Percentiles rank a stretch among this genome's conserved stretches.
These are phyloP conservation scores for Tulasnella sp. DNA, from an alignment of 768 basidiomycete species.

Conservation along the genomic window DNA sequence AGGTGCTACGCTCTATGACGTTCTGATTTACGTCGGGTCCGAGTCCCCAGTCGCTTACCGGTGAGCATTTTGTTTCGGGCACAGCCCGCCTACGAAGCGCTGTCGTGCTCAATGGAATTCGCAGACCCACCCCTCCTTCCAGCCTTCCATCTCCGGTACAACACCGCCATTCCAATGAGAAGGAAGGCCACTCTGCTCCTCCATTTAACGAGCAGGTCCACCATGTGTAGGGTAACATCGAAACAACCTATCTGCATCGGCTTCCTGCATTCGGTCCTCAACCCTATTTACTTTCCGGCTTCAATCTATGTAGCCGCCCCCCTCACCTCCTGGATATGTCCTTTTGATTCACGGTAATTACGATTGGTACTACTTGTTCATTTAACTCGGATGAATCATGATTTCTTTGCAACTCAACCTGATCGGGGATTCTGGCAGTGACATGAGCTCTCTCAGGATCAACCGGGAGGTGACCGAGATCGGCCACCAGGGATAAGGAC, in stretches of 20 bases:
- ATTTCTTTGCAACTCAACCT: neutral
- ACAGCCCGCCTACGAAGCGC: neutral
- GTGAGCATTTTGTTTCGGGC: neutral
- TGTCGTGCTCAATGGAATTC: no score
- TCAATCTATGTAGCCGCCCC: neutral
- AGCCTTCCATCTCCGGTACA: neutral
- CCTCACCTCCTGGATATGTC: neutral
- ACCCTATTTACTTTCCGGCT: neutral
- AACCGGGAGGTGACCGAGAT: no score
- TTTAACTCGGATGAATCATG: neutral
- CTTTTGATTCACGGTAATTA: neutral
- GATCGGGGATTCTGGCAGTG: no score
- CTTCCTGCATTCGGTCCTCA: neutral
- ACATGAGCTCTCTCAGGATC: no score
- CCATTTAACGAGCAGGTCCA: neutral
- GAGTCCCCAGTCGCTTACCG: constrained; percentile 37
- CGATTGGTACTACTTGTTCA: neutral
- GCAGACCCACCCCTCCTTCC: neutral
- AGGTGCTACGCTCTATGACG: constrained; percentile 57
- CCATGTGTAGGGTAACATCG: neutral
- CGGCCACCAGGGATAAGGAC: no score
- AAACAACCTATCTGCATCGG: neutral
- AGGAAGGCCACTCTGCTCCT: neutral
- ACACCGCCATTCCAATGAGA: neutral
- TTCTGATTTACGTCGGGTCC: constrained; percentile 52